phyloP scores from a whole-genome alignment of 2,329 filamentous ascomycete genomes.

The Penicillium carneum region DNA sequence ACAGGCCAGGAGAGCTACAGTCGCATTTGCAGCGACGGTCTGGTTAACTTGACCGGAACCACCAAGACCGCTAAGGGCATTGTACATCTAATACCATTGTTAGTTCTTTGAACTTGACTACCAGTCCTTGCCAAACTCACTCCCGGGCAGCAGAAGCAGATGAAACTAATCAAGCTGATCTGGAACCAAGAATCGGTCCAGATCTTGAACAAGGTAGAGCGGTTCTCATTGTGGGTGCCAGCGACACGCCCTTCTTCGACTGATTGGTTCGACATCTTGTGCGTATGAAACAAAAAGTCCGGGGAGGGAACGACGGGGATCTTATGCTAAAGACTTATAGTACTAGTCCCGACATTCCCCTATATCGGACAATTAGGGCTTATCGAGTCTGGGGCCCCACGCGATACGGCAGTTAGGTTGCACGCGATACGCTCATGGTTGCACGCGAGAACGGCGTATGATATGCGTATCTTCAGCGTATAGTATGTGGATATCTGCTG shows the following conservation, averaged over 20 bases:
- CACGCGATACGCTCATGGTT: conserved; percentile 1
- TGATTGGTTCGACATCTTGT: conserved; percentile 20
- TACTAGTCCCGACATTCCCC: background rate
- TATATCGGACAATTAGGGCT: background rate
- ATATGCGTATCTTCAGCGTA: background rate
- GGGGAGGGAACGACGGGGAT: background rate
- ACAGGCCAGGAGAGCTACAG: conserved; percentile 54
- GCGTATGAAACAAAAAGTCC: background rate
- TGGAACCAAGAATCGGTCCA: conserved; percentile 59
- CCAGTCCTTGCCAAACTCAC: conserved; percentile 6
- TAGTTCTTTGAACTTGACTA: background rate
- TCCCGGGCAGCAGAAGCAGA: conserved; percentile 59
- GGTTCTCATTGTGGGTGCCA: conserved; percentile 14
- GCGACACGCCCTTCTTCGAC: conserved; percentile 28
- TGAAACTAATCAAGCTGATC: conserved; percentile 58
- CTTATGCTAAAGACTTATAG: conserved; percentile 2
- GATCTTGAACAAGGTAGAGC: conserved; percentile 35
- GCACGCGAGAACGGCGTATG: background rate
- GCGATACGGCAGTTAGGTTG: conserved; percentile 1
- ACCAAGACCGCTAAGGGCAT: conserved; percentile 56
- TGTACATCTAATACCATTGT: conserved; percentile 53
- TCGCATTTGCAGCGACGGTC: conserved; percentile 57
- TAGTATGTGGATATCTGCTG: background rate
- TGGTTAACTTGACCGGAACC: conserved; percentile 57
- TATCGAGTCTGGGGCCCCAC: conserved; percentile 4